Conservation (phyloP, 192 early-diverging fungal species). For the Umbelopsis vinacea region DNA sequence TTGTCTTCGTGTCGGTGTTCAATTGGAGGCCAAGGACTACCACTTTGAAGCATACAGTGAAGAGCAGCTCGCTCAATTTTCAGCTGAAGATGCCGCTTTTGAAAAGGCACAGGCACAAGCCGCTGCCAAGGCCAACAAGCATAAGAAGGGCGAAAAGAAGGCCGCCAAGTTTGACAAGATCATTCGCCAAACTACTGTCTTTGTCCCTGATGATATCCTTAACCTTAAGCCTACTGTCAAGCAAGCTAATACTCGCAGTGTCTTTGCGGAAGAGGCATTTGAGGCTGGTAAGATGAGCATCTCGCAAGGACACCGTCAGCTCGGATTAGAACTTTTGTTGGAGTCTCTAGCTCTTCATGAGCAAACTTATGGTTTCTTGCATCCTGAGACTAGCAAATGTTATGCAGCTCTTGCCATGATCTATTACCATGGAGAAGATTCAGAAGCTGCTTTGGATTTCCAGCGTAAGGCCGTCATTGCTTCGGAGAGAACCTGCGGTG, state of each 20-base stretch:
- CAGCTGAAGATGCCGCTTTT: conserved; percentile 45
- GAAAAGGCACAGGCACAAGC: conserved; percentile 35
- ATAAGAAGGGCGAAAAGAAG: conserved; percentile 49
- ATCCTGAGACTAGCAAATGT: conserved; percentile 86
- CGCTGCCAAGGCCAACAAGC: conserved; percentile 32
- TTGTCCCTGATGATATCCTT: conserved; percentile 70
- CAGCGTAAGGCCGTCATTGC: conserved; percentile 85
- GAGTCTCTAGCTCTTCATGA: conserved; percentile 90
- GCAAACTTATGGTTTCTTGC: conserved; percentile 91
- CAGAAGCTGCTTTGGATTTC: conserved; percentile 67
- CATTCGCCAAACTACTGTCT: conserved; percentile 57
- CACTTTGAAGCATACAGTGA: conserved; percentile 49
- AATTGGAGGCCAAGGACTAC: conserved; percentile 82
- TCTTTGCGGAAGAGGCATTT: conserved; percentile 89
- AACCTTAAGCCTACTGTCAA: conserved; percentile 78
- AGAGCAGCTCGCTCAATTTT: conserved; percentile 34
- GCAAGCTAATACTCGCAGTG: conserved; percentile 61
- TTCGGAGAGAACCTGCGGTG: conserved; percentile 81
- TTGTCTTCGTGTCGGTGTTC: conserved; percentile 84
- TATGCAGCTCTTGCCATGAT: conserved; percentile 84
- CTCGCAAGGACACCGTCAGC: conserved; percentile 76
- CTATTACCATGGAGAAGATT: conserved; percentile 72
- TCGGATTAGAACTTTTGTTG: conserved; percentile 80
- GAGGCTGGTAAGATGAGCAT: conserved; percentile 83
- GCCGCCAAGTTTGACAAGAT: conserved; percentile 44